A percentile compares a stretch with the other conserved stretches of the same genome.
Conservation (phyloP, 2,329 filamentous ascomycete genomes). For the Microdochium bolleyi region DNA sequence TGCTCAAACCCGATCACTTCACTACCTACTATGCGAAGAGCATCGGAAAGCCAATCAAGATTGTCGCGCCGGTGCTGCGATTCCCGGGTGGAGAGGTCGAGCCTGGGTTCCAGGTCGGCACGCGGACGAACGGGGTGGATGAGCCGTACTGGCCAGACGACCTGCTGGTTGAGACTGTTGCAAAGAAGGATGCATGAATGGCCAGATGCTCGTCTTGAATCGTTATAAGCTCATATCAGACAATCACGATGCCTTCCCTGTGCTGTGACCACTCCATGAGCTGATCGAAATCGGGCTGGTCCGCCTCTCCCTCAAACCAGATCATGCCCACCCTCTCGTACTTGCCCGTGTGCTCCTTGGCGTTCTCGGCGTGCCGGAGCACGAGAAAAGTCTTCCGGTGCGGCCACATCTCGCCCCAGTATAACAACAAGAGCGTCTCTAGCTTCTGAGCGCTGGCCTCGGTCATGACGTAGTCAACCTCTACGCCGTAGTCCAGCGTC, state of each 20-base stretch:
- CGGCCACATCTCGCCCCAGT: constrained; percentile 2
- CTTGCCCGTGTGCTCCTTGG: background rate
- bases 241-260: background rate
- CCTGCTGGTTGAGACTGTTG: constrained; percentile 27
- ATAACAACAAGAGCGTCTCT: constrained; percentile 1
- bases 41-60: constrained; percentile 26
- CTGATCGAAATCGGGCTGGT: background rate
- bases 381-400: constrained; percentile 1
- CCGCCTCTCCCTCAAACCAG: background rate
- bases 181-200: constrained; percentile 1
- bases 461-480: constrained; percentile 3
- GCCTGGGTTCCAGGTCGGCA: constrained; percentile 37
- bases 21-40: constrained; percentile 15
- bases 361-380: background rate
- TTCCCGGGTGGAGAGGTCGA: constrained; percentile 27
- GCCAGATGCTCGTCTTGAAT: too few species aligned
- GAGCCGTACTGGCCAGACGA: constrained; percentile 36
- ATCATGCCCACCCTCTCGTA: constrained; percentile 3
- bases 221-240: background rate
- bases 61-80: constrained; percentile 33
- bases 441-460: constrained; percentile 1
- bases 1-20: constrained; percentile 42
- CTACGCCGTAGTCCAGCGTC: background rate
- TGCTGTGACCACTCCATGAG: background rate
- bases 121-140: constrained; percentile 41